phyloP scores from a whole-genome alignment of 2,329 filamentous ascomycete genomes.

The Talaromyces atroroseus region DNA sequence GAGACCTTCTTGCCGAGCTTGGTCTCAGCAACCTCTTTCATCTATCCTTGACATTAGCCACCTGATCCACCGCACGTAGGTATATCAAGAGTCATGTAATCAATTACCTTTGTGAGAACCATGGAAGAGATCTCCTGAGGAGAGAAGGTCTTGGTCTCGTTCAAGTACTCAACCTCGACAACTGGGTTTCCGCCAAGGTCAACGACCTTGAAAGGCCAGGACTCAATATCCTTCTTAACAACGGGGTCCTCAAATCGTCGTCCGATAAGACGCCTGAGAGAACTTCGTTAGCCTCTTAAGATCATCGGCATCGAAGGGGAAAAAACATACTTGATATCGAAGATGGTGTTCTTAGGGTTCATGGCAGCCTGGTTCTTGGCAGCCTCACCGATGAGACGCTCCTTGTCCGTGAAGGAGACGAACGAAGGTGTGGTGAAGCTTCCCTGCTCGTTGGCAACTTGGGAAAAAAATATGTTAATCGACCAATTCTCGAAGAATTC shows the following conservation, averaged over 20 bases:
- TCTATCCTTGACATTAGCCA: constrained; percentile 49
- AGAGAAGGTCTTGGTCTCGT: constrained; percentile 91
- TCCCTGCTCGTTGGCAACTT: constrained; percentile 99
- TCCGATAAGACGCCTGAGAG: constrained; percentile 84
- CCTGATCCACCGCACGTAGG: not conserved
- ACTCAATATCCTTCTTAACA: constrained; percentile 98
- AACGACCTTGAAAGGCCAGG: constrained; percentile 98
- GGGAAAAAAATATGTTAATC: constrained; percentile 15
- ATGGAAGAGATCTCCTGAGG: constrained; percentile 99
- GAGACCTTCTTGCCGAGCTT: constrained; percentile 99
- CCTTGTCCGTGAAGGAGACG: constrained; percentile 97
- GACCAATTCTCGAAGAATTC: constrained; percentile 8
- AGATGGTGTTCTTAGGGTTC: constrained; percentile 98
- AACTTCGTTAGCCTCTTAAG: not conserved
- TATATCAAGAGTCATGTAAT: not conserved
- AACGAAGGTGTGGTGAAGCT: constrained; percentile 98
- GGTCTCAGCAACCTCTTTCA: constrained; percentile 98
- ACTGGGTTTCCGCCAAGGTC: constrained; percentile 83
- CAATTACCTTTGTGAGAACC: constrained; percentile 87
- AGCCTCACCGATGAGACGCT: constrained; percentile 98
- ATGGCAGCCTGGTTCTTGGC: constrained; percentile 99
- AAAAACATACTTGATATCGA: constrained; percentile 87
- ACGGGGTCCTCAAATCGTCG: constrained; percentile 90
- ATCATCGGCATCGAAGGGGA: not conserved
- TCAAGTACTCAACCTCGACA: constrained; percentile 93